A percentile compares a stretch with the other conserved stretches of the same genome.
Evolutionary conservation across 2,329 filamentous ascomycete species (phyloP).

Genomic region (Leptosphaerulina australis): DNA sequence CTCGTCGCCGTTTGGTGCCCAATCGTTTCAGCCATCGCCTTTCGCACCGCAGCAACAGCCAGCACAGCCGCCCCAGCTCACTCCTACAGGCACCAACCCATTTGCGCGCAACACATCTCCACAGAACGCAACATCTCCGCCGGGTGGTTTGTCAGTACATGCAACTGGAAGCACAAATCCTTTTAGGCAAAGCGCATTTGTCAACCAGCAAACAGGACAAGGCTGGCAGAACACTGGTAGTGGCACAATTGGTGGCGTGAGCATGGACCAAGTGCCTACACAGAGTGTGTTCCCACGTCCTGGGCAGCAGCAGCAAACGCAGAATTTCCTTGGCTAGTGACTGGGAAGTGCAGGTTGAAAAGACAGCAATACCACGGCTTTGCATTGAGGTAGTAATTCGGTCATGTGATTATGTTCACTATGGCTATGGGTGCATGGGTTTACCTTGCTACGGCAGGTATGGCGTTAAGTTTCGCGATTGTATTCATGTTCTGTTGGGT

Average conservation of each 20-base stretch:
- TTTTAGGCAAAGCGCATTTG: conserved; percentile 88
- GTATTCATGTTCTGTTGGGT: background rate
- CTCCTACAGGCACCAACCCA: conserved; percentile 73
- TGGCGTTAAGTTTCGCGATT: conserved; percentile 6
- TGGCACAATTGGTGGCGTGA: conserved; percentile 75
- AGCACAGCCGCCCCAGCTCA: conserved; percentile 56
- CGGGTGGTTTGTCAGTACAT: conserved; percentile 64
- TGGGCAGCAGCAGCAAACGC: conserved; percentile 52
- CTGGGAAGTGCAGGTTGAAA: background rate
- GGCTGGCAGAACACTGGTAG: conserved; percentile 83
- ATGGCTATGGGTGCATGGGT: background rate
- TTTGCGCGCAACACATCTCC: conserved; percentile 65
- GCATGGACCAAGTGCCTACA: conserved; percentile 77
- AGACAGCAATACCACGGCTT: background rate
- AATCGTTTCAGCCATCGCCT: conserved; percentile 39
- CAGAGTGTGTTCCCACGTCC: conserved; percentile 86
- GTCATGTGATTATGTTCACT: conserved; percentile 7
- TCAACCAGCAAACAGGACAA: conserved; percentile 84
- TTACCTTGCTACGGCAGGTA: conserved; percentile 7
- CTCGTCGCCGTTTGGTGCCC: conserved; percentile 37
- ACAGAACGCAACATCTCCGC: conserved; percentile 37
- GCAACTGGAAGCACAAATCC: conserved; percentile 91
- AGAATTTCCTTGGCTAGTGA: conserved; percentile 38
- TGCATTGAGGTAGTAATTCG: background rate
- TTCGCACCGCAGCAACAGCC: conserved; percentile 47